phyloP scores from a whole-genome alignment of 2,329 filamentous ascomycete genomes.

The Fonsecaea erecta region DNA sequence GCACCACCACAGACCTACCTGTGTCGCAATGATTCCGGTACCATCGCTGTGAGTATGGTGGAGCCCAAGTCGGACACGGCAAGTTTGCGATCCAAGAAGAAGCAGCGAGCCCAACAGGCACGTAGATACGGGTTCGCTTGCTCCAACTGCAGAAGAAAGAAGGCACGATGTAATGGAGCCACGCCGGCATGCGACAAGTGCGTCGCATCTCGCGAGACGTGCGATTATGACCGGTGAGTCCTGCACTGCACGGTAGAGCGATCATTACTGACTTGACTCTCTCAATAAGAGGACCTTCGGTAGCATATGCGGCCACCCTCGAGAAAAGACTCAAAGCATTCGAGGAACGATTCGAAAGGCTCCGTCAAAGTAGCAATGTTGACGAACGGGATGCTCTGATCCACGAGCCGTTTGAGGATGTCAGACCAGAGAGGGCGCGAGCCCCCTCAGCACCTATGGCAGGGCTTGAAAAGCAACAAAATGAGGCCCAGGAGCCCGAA shows the following conservation, averaged over 20 bases:
- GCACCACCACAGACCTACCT: neutral
- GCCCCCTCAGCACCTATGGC: neutral
- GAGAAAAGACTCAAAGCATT: slow-evolving; percentile 14
- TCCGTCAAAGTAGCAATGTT: slow-evolving; percentile 1
- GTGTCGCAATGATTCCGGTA: neutral
- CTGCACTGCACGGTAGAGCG: neutral
- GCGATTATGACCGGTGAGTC: slow-evolving; percentile 17
- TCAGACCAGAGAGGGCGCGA: slow-evolving; percentile 5
- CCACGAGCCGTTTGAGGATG: slow-evolving; percentile 1
- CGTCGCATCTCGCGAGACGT: slow-evolving; percentile 7
- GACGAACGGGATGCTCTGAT: slow-evolving; percentile 14
- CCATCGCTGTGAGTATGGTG: neutral
- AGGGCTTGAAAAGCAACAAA: neutral
- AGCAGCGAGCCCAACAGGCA: slow-evolving; percentile 15
- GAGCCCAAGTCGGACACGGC: neutral
- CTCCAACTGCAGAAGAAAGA: slow-evolving; percentile 58
- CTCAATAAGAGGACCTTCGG: slow-evolving; percentile 8
- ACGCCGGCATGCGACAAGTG: slow-evolving; percentile 57
- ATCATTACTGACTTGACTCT: neutral
- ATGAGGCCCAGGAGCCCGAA: slow-evolving; percentile 1
- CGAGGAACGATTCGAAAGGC: slow-evolving; percentile 12
- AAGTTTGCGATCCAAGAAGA: slow-evolving; percentile 9
- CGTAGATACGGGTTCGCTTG: slow-evolving; percentile 20
- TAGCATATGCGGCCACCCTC: slow-evolving; percentile 13
- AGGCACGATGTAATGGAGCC: slow-evolving; percentile 69